Conservation (phyloP, 179 eudicot species). For the Beta corolliflora region DNA sequence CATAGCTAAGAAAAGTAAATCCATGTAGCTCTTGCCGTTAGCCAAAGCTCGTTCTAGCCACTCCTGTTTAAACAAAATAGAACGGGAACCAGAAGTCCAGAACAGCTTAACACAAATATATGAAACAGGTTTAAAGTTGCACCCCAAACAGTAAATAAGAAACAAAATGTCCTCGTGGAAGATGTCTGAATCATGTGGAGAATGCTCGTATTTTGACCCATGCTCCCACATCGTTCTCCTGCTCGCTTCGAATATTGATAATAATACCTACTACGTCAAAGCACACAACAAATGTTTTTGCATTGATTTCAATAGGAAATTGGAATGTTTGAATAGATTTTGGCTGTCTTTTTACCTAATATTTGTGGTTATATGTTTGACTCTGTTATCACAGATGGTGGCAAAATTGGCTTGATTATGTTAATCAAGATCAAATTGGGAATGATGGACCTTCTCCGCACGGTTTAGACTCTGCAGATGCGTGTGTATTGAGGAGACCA, state of each 20-base stretch:
- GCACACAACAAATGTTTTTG: background rate
- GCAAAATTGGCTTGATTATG: conserved; percentile 88
- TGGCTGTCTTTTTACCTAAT: conserved; percentile 8
- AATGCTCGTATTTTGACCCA: background rate
- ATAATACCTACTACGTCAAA: background rate
- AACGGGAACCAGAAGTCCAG: background rate
- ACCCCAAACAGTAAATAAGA: background rate
- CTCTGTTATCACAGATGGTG: conserved; percentile 69
- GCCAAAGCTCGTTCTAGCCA: background rate
- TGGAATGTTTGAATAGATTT: background rate
- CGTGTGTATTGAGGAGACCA: conserved; percentile 58
- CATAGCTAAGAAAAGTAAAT: background rate
- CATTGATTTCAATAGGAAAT: background rate
- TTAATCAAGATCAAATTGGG: conserved; percentile 53
- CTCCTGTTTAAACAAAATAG: background rate
- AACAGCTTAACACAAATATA: background rate
- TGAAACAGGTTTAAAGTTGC: background rate
- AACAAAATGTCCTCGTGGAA: no score
- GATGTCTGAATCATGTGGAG: no score
- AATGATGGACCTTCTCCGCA: conserved; percentile 56
- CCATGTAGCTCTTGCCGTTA: background rate
- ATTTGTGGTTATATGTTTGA: conserved; percentile 10
- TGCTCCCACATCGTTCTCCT: background rate
- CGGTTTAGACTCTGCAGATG: conserved; percentile 40
- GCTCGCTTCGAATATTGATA: background rate